A percentile compares a stretch with the other conserved stretches of the same genome.
These are phyloP conservation scores for Cornus controversa DNA, from an alignment of 148 eudicot species.

Conservation along the genomic window DNA sequence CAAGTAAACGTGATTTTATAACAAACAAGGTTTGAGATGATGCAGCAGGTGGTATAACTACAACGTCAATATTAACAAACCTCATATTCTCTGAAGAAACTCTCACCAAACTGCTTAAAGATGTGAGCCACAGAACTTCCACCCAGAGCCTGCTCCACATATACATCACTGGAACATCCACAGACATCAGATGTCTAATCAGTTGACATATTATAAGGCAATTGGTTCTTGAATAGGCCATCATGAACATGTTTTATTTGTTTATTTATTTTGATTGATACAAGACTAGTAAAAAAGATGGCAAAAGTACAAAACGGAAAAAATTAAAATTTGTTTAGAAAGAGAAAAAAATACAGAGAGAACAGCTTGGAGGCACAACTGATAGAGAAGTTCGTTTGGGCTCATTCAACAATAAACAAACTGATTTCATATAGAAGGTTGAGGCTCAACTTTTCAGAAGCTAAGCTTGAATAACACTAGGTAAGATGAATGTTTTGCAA, in stretches of 20 bases:
- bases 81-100: conserved; percentile 29
- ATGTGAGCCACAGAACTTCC: conserved; percentile 25
- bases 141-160: conserved; percentile 24
- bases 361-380: neutral
- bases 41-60: neutral
- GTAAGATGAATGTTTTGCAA: neutral
- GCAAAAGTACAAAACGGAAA: neutral
- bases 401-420: no score
- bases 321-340: neutral
- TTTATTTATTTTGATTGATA: neutral
- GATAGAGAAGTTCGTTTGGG: neutral
- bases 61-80: conserved; percentile 11
- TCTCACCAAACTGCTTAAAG: conserved; percentile 26
- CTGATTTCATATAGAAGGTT: no score
- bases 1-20: no score
- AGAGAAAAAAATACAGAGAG: neutral
- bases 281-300: neutral
- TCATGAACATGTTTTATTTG: neutral
- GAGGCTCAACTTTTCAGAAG: no score
- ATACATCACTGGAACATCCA: conserved; percentile 24
- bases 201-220: neutral
- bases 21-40: neutral
- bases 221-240: neutral
- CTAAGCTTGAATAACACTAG: no score
- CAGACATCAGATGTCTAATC: neutral